These are phyloP conservation scores for Kitagawia praeruptora DNA, from an alignment of 129 eudicot genomes.

Conservation along the genomic window DNA sequence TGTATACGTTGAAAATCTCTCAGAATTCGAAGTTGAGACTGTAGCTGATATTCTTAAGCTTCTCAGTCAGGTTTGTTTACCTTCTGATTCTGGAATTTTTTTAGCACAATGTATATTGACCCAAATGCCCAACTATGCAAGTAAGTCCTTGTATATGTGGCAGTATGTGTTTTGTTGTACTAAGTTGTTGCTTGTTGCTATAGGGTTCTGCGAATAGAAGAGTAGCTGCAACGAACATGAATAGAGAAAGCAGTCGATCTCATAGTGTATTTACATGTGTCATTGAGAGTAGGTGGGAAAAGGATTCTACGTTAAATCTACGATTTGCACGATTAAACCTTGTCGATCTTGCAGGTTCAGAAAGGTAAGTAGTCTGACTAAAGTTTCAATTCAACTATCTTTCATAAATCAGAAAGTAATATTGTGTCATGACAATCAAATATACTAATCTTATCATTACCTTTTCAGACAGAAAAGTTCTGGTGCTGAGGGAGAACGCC, in stretches of 20 bases:
- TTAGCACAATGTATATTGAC: background rate
- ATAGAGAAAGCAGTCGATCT: constrained; percentile 96
- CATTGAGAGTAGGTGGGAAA: constrained; percentile 92
- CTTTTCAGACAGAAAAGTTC: constrained; percentile 78
- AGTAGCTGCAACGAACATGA: constrained; percentile 98
- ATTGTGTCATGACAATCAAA: background rate
- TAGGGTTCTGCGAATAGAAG: constrained; percentile 88
- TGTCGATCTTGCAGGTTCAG: constrained; percentile 98
- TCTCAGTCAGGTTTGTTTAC: constrained; percentile 59
- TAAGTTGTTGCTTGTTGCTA: constrained; percentile 3
- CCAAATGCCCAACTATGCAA: background rate
- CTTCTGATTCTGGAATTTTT: constrained; percentile 3
- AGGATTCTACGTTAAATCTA: constrained; percentile 68
- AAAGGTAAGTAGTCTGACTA: constrained; percentile 41
- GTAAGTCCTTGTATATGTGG: background rate
- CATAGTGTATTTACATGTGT: constrained; percentile 96
- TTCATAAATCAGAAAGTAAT: background rate
- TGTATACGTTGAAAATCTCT: constrained; percentile 92
- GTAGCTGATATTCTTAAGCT: constrained; percentile 84
- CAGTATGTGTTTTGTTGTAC: background rate
- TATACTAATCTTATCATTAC: background rate
- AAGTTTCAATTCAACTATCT: background rate
- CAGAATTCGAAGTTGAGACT: constrained; percentile 86
- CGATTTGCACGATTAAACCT: constrained; percentile 89
- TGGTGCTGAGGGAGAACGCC: constrained; percentile 97